Base-by-base conservation (phyloP, 2,329 filamentous ascomycete genomes). In the Plenodomus lindquistii region DNA sequence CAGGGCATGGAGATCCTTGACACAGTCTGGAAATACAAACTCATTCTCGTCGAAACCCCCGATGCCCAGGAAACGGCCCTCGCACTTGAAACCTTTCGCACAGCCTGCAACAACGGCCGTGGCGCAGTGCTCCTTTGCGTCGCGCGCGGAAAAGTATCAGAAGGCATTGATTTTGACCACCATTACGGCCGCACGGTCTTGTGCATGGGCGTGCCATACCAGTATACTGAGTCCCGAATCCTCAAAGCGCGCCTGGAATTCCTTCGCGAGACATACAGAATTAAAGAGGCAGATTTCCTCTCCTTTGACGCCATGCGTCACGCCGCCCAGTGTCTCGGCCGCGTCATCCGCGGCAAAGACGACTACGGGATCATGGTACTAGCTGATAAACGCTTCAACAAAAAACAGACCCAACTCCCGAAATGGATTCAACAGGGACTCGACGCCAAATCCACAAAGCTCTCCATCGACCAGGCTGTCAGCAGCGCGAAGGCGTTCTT, bases 301-400 rank as follows among this genome's bases (percentile, higher is more conserved):
- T 97, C 94, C 17, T 99, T 99, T 79, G 94, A 99, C 69, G 94
- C 94, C 18, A 99, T 99, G 93, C 86, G 94, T n/a, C 94, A 99
- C 70, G 94, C 94, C 13, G 93, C 94, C 1, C 94, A 99, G 70
- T 99, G 94, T 66, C 79, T 99, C 1, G 95, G 94, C 13, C 92
- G 94, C 69, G 94, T 99, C 37, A 78, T 99, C 54, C 83, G 94
- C 63, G 94, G 94, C 19, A 99, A 99, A 72, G 95, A 99, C 68
- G 94, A 99, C 73, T 99, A 99, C 72, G 94, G 94, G n/a, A 90
- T 99, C 78, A 99, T 99, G 94, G 93, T 99, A 4, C 80, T 99
- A 21, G 94, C 95, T 2, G 94, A 99, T 71, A 86, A 90, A 36
- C 85, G 94, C 16, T 99, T 97, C 73, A 87, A 91, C 69, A 95